A percentile compares a stretch with the other conserved stretches of the same genome.
Conservation (phyloP, 768 basidiomycete genomes). For the Russula lepida region DNA sequence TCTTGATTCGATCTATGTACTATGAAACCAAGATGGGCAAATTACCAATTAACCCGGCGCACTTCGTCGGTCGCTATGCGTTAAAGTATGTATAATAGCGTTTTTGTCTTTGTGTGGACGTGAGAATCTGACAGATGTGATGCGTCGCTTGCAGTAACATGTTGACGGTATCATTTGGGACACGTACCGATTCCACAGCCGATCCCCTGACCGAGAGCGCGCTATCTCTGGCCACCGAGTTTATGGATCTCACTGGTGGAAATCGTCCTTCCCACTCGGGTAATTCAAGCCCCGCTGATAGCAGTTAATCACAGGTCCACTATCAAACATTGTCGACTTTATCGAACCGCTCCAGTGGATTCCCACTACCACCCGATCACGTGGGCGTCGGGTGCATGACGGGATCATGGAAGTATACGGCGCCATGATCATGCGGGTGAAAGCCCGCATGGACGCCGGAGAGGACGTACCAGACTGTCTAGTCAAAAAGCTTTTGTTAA, state of each 20-base stretch:
- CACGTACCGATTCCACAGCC: constrained; percentile 33
- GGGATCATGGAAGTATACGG: constrained; percentile 29
- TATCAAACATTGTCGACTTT: constrained; percentile 41
- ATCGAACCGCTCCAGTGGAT: constrained; percentile 35
- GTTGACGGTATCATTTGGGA: constrained; percentile 37
- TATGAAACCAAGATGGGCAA: constrained; percentile 27
- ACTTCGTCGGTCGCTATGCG: constrained; percentile 32
- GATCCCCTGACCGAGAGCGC: constrained; percentile 34
- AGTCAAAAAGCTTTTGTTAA: constrained; percentile 28
- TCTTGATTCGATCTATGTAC: constrained; percentile 34
- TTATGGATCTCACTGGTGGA: constrained; percentile 33
- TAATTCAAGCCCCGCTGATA: neutral
- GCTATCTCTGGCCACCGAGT: constrained; percentile 36
- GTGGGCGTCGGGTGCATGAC: constrained; percentile 34
- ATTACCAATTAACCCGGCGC: constrained; percentile 33
- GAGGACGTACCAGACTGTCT: constrained; percentile 31
- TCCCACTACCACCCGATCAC: constrained; percentile 32
- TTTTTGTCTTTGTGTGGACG: neutral
- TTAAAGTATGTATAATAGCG: constrained; percentile 20
- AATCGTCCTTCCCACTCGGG: neutral
- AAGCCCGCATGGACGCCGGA: constrained; percentile 26
- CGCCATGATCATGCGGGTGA: constrained; percentile 27
- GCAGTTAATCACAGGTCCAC: constrained; percentile 27
- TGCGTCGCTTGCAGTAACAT: constrained; percentile 32
- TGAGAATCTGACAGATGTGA: constrained; percentile 1